phyloP scores from a whole-genome alignment of 176 grass and related monocot species.

The Lolium perenne region DNA sequence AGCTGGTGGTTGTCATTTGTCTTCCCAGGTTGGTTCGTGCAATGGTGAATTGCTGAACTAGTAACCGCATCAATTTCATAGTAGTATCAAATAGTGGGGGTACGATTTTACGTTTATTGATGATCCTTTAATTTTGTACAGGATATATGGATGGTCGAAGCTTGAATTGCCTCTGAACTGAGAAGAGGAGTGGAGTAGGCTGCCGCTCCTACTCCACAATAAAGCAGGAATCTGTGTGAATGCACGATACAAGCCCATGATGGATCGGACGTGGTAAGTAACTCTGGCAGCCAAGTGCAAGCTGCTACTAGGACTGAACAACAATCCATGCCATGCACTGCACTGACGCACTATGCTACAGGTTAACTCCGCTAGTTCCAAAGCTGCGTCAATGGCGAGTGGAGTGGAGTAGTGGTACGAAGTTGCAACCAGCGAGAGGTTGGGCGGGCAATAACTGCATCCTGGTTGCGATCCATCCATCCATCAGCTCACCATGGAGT shows the following conservation, averaged over 20 bases:
- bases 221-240: background rate
- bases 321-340: background rate
- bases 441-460: conserved; percentile 50
- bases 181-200: background rate
- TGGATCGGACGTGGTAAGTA: background rate
- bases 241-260: conserved; percentile 5
- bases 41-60: background rate
- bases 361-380: conserved; percentile 31
- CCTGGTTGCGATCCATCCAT: conserved; percentile 16
- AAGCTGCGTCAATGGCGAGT: conserved; percentile 17
- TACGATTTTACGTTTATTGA: background rate
- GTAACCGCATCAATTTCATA: too few species aligned
- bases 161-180: background rate
- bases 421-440: background rate
- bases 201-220: background rate
- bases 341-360: background rate
- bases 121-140: too few species aligned
- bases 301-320: background rate
- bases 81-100: too few species aligned
- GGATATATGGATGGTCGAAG: background rate
- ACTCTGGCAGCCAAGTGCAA: conserved; percentile 12
- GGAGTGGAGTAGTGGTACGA: too few species aligned
- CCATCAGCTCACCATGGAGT: background rate
- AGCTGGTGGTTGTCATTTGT: too few species aligned
- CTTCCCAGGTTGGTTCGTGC: background rate